Percentiles rank a stretch among this genome's conserved stretches.
These are phyloP conservation scores for Fusarium sp. DNA, from an alignment of 2,329 filamentous ascomycete genomes.

Conservation along the genomic window DNA sequence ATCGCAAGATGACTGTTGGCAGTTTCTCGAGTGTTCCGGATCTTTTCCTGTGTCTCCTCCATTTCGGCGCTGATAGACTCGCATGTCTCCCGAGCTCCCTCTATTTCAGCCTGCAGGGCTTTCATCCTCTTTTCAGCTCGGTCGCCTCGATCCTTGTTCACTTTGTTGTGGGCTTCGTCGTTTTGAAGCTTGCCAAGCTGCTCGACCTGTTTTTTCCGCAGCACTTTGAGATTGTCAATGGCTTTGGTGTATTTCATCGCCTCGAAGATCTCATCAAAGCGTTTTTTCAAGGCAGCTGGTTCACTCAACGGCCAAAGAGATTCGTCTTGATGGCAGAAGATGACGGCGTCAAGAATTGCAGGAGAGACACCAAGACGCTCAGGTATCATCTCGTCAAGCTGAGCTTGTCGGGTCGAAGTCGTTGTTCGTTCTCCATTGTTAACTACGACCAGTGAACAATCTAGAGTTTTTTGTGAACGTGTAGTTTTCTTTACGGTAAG, in stretches of 20 bases:
- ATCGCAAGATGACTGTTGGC: constrained; percentile 81
- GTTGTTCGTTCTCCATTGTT: constrained; percentile 84
- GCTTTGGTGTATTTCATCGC: constrained; percentile 97
- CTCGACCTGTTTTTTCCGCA: constrained; percentile 86
- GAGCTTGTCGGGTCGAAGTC: constrained; percentile 82
- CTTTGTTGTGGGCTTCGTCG: constrained; percentile 81
- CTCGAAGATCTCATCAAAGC: constrained; percentile 98
- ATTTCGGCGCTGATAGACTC: constrained; percentile 71
- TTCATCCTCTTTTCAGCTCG: constrained; percentile 75
- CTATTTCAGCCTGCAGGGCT: constrained; percentile 75
- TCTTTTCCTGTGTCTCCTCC: constrained; percentile 68
- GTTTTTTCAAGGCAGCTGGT: constrained; percentile 86
- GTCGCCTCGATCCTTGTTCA: constrained; percentile 87
- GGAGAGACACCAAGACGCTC: constrained; percentile 89
- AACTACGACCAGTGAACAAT: constrained; percentile 80
- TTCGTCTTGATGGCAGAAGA: constrained; percentile 99
- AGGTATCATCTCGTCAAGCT: constrained; percentile 87
- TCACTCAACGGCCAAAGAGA: constrained; percentile 97
- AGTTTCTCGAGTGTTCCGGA: constrained; percentile 77
- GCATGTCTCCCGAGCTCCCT: constrained; percentile 69
- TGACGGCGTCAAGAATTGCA: constrained; percentile 92
- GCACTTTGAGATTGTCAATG: constrained; percentile 91
- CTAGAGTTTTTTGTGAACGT: constrained; percentile 84
- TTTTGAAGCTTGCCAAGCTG: constrained; percentile 80
- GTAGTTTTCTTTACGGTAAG: constrained; percentile 87